These are phyloP conservation scores for Mycena rosella DNA, from an alignment of 768 basidiomycete species.

Conservation along the genomic window DNA sequence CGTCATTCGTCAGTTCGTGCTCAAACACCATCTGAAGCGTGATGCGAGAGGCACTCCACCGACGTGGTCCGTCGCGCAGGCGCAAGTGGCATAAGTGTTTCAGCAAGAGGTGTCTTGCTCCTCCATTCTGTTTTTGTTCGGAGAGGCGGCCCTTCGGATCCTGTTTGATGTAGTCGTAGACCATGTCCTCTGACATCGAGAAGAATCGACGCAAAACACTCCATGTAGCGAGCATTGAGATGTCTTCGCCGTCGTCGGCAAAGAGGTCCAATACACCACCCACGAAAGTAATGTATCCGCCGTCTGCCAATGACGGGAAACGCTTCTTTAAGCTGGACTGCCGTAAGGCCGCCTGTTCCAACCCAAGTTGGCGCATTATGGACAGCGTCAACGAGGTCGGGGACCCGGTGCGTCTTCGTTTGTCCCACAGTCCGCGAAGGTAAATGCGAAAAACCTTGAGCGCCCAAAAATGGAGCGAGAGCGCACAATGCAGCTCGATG, in stretches of 20 bases:
- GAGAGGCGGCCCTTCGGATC: background rate
- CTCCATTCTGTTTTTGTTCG: background rate
- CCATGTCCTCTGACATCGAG: background rate
- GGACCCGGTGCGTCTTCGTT: background rate
- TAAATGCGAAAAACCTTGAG: background rate
- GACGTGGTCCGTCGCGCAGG: background rate
- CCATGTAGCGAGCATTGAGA: slow-evolving; percentile 3
- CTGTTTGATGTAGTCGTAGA: background rate
- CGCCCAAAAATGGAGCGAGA: slow-evolving; percentile 2
- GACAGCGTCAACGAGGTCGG: background rate
- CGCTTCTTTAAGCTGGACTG: no score
- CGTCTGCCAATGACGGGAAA: background rate
- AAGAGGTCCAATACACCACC: background rate
- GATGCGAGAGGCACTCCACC: background rate
- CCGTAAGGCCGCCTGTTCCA: no score
- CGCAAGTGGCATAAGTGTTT: slow-evolving; percentile 4
- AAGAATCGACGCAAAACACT: background rate
- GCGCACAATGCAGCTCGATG: background rate
- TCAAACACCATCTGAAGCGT: background rate
- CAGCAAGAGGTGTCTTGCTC: background rate
- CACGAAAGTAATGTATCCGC: background rate
- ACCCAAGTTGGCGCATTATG: background rate
- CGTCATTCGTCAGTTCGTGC: background rate
- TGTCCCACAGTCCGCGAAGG: background rate
- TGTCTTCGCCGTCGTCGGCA: background rate